Percentiles rank a stretch among this genome's conserved stretches.
Conservation (phyloP, 805 yeast species). For the Metschnikowia dekortorum region DNA sequence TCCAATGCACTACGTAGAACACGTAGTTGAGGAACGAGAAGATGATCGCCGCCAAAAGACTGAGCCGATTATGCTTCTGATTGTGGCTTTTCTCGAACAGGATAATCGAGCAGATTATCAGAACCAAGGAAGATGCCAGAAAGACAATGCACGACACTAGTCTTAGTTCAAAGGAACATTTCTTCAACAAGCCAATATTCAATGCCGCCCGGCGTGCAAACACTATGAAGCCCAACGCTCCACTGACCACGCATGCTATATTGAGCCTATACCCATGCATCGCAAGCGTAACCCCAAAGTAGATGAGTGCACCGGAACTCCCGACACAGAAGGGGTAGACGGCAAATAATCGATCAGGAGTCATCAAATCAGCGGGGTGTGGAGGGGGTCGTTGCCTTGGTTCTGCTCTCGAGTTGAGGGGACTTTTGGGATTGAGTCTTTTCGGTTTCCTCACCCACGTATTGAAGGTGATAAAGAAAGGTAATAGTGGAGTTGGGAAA, state of each 20-base stretch:
- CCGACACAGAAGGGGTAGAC: not conserved
- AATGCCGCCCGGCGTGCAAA: not conserved
- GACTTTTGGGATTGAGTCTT: no score
- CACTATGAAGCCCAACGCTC: not conserved
- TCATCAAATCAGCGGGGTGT: not conserved
- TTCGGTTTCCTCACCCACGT: no score
- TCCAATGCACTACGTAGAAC: not conserved
- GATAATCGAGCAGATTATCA: not conserved
- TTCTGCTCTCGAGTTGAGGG: no score
- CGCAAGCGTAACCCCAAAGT: not conserved
- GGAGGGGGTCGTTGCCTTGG: no score
- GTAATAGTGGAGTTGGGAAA: no score
- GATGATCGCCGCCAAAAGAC: not conserved
- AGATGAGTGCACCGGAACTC: not conserved
- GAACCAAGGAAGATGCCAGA: not conserved
- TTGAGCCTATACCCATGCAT: not conserved
- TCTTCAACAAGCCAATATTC: not conserved
- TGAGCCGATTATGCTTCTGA: not conserved
- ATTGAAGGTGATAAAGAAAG: no score
- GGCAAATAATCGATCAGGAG: not conserved
- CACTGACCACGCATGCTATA: not conserved
- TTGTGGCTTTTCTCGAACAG: not conserved
- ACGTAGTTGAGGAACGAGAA: not conserved
- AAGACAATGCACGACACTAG: not conserved
- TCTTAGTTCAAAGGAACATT: not conserved